These are phyloP conservation scores for Rhizoclosmatium sp. DNA, from an alignment of 192 early-diverging fungal genomes.

Conservation along the genomic window DNA sequence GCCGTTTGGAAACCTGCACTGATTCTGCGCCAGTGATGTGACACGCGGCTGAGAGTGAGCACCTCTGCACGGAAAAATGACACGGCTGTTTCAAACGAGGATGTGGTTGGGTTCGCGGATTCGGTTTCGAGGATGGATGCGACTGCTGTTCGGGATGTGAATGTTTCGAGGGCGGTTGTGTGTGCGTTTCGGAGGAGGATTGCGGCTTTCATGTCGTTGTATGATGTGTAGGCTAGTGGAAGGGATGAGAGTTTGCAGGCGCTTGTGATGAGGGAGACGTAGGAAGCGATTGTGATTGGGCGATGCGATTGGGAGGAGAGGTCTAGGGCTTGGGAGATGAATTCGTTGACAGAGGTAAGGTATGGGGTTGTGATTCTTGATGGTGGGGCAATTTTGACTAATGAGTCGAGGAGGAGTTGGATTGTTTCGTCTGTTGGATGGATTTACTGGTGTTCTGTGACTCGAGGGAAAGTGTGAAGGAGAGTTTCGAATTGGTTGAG, in stretches of 20 bases:
- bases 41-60: background rate
- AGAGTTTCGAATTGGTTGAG: background rate
- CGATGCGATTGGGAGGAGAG: background rate
- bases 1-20: background rate
- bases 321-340: background rate
- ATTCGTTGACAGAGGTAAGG: background rate
- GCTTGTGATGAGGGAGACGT: slow-evolving; percentile 1
- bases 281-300: background rate
- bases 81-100: background rate
- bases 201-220: background rate
- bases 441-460: background rate
- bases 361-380: background rate
- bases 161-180: background rate
- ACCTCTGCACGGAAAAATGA: slow-evolving; percentile 16
- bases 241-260: background rate
- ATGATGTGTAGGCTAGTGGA: background rate
- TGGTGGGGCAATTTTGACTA: background rate
- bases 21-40: background rate
- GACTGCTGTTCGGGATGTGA: background rate
- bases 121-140: background rate
- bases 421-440: slow-evolving; percentile 11
- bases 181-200: background rate
- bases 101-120: background rate
- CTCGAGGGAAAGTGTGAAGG: background rate
- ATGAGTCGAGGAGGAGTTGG: background rate